Evolutionary conservation across 441 rosid genomes (phyloP).

Genomic region (Erodium moschatum): DNA sequence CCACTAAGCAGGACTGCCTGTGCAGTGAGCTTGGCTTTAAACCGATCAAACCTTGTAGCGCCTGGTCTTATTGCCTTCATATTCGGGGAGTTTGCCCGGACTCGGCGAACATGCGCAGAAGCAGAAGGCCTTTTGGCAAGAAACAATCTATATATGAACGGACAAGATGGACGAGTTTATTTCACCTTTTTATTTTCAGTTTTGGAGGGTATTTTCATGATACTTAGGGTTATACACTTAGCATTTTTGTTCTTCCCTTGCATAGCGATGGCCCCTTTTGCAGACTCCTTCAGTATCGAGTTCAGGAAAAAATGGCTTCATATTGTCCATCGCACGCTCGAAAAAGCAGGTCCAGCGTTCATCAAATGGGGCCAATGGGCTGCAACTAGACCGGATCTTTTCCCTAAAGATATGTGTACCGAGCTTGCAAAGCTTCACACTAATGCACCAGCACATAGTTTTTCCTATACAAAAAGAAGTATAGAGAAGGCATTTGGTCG

Average conservation of each 20-base stretch:
- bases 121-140: conserved; percentile 36
- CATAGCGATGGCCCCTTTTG: conserved; percentile 74
- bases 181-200: conserved; percentile 40
- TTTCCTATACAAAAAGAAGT: conserved; percentile 69
- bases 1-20: conserved; percentile 57
- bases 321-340: conserved; percentile 69
- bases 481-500: conserved; percentile 95
- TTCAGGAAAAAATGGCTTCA: conserved; percentile 72
- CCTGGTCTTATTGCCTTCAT: conserved; percentile 54
- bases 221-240: conserved; percentile 63
- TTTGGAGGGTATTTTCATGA: conserved; percentile 53
- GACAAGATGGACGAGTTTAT: conserved; percentile 66
- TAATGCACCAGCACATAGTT: conserved; percentile 86
- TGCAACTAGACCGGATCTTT: conserved; percentile 96
- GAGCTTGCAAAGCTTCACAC: conserved; percentile 90
- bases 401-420: conserved; percentile 77
- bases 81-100: conserved; percentile 30
- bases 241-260: conserved; percentile 72
- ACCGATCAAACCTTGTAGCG: conserved; percentile 51
- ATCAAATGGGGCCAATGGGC: conserved; percentile 99
- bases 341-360: conserved; percentile 92
- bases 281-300: conserved; percentile 48
- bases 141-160: conserved; percentile 53
- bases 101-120: conserved; percentile 55
- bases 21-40: conserved; percentile 76